phyloP scores from a whole-genome alignment of 768 basidiomycete genomes.

The Tremella fuciformis region DNA sequence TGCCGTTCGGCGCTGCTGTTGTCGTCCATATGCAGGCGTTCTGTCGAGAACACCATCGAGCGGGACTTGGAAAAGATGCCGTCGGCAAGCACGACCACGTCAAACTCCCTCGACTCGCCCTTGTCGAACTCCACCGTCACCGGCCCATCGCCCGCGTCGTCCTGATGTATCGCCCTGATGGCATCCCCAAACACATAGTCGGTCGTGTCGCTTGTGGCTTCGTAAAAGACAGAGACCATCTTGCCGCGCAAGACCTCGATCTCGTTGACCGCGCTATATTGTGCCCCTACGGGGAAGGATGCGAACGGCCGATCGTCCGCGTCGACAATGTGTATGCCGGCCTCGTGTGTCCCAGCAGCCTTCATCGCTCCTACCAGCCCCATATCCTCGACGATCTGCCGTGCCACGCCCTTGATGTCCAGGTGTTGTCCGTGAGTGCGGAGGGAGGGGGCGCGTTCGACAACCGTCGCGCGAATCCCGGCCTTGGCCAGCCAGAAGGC shows the following conservation, averaged over 20 bases:
- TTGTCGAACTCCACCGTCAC: constrained; percentile 34
- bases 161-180: constrained; percentile 23
- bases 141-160: constrained; percentile 3
- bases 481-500: constrained; percentile 38
- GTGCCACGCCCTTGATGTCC: constrained; percentile 29
- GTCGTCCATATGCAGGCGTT: neutral
- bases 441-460: constrained; percentile 32
- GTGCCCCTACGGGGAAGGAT: constrained; percentile 9
- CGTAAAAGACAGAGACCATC: constrained; percentile 32
- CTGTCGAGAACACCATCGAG: constrained; percentile 15
- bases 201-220: constrained; percentile 19
- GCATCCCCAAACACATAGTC: constrained; percentile 31
- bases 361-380: constrained; percentile 22
- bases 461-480: constrained; percentile 28
- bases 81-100: constrained; percentile 39
- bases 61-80: constrained; percentile 28
- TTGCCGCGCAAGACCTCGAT: constrained; percentile 44
- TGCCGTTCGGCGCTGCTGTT: no score
- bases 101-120: constrained; percentile 28
- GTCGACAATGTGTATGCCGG: constrained; percentile 31
- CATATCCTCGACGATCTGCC: constrained; percentile 35
- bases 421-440: constrained; percentile 39
- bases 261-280: constrained; percentile 12
- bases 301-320: constrained; percentile 19
- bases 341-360: constrained; percentile 25